A percentile compares a stretch with the other conserved stretches of the same genome.
Conservation (phyloP, 2,329 filamentous ascomycete species). For the Xylariomycetidae sp. region DNA sequence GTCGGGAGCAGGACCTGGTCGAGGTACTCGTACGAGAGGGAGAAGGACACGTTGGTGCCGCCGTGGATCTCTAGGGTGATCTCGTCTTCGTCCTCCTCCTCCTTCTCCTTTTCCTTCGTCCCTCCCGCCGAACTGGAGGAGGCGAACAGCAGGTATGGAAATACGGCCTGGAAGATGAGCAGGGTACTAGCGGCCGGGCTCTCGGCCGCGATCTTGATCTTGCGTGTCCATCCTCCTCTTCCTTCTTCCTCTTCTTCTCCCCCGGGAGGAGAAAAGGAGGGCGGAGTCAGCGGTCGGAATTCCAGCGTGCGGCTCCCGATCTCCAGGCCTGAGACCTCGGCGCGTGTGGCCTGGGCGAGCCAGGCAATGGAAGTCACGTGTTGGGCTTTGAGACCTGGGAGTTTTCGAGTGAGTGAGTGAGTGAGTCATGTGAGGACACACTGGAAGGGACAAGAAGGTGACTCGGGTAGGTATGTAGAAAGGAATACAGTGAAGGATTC, state of each 20-base stretch:
- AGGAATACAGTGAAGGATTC: too few relatives aligned
- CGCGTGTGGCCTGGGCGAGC: conserved; percentile 47
- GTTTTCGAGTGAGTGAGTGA: conserved; percentile 4
- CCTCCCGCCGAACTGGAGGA: too few relatives aligned
- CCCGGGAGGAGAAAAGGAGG: too few relatives aligned
- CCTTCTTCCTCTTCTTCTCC: too few relatives aligned
- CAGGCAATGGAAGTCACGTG: conserved; percentile 53
- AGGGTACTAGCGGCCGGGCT: conserved; percentile 50
- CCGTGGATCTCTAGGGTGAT: conserved; percentile 49
- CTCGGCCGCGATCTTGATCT: conserved; percentile 44
- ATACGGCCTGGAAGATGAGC: conserved; percentile 55
- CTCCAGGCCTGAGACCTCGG: conserved; percentile 43
- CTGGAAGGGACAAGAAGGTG: too few relatives aligned
- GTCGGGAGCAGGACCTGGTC: conserved; percentile 56
- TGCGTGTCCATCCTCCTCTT: conserved; percentile 35
- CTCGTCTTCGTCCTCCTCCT: conserved; percentile 36
- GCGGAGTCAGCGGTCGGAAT: conserved; percentile 38
- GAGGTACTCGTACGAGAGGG: conserved; percentile 57
- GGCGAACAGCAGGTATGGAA: conserved; percentile 55
- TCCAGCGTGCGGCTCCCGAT: conserved; percentile 48
- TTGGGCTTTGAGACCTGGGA: conserved; percentile 55
- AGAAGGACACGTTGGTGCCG: conserved; percentile 56
- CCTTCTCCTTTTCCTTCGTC: too few relatives aligned
- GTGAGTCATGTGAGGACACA: too few relatives aligned
- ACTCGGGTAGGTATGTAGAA: too few relatives aligned